phyloP scores from a whole-genome alignment of 345 rosid species.

The Sisymbrium irio region DNA sequence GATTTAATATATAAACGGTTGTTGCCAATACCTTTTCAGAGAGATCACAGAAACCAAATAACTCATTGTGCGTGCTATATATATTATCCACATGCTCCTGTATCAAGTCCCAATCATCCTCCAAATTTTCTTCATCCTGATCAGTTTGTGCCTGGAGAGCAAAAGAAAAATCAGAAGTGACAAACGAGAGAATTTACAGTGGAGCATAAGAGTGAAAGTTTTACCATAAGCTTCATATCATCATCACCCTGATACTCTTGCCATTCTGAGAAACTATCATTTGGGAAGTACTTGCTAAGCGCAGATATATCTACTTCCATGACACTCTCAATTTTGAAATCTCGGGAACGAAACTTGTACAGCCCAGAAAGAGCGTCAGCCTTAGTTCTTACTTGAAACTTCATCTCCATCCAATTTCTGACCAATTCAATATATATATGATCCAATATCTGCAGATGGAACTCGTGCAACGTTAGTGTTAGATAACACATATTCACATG shows the following conservation, averaged over 20 bases:
- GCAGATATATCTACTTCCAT: slow-evolving; percentile 72
- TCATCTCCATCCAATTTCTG: slow-evolving; percentile 73
- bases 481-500: neutral
- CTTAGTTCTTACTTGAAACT: slow-evolving; percentile 57
- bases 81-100: slow-evolving; percentile 54
- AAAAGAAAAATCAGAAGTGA: slow-evolving; percentile 3
- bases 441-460: slow-evolving; percentile 57
- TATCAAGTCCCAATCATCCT: slow-evolving; percentile 68
- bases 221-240: slow-evolving; percentile 54
- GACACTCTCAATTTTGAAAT: slow-evolving; percentile 63
- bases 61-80: slow-evolving; percentile 59
- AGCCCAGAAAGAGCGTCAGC: slow-evolving; percentile 55
- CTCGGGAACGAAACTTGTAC: slow-evolving; percentile 77
- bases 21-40: slow-evolving; percentile 44
- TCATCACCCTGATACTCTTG: slow-evolving; percentile 66
- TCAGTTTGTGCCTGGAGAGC: slow-evolving; percentile 47
- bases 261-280: slow-evolving; percentile 73
- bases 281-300: slow-evolving; percentile 50
- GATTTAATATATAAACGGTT: neutral
- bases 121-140: slow-evolving; percentile 45
- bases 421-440: slow-evolving; percentile 58
- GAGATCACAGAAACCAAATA: slow-evolving; percentile 83
- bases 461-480: slow-evolving; percentile 29
- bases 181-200: neutral
- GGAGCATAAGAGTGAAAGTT: slow-evolving; percentile 16